phyloP scores from a whole-genome alignment of 2,329 filamentous ascomycete species.

The Microdochium trichocladiopsis region DNA sequence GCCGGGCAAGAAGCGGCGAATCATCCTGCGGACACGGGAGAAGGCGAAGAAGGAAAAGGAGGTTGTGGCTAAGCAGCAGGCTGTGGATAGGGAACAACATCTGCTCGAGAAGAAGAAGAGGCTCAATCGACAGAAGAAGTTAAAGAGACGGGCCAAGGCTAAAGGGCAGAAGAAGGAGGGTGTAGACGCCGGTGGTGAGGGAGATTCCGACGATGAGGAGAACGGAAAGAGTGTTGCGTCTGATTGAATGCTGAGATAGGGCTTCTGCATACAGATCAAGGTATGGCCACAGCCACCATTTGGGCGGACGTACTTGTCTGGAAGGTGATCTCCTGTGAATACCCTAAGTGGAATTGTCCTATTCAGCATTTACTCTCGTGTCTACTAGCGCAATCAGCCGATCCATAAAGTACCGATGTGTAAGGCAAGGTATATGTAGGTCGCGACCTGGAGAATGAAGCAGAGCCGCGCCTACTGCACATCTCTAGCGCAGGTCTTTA shows the following conservation, averaged over 20 bases:
- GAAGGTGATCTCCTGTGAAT: no score
- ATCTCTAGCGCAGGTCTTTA: neutral
- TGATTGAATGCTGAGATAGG: no score
- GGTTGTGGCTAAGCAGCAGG: constrained; percentile 28
- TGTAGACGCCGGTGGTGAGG: neutral
- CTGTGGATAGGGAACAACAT: constrained; percentile 45
- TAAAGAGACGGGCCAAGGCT: constrained; percentile 50
- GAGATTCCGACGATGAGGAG: neutral
- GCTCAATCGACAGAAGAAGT: constrained; percentile 52
- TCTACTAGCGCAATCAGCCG: no score
- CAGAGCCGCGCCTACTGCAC: no score
- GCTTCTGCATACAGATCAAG: no score
- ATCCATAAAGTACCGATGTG: no score
- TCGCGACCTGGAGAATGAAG: no score
- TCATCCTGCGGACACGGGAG: constrained; percentile 39
- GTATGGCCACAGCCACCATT: no score
- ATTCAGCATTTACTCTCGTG: no score
- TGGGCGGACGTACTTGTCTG: no score
- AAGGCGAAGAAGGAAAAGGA: constrained; percentile 33
- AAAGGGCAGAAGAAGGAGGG: constrained; percentile 39
- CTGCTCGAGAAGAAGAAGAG: constrained; percentile 56
- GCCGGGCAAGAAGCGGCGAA: constrained; percentile 52
- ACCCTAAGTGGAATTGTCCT: no score
- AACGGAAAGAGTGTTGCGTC: neutral
- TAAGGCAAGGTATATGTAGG: no score